A percentile compares a stretch with the other conserved stretches of the same genome.
Evolutionary conservation across 1,139 yeast genomes (phyloP).

Genomic region (Zygosaccharomyces pseudobailii): DNA sequence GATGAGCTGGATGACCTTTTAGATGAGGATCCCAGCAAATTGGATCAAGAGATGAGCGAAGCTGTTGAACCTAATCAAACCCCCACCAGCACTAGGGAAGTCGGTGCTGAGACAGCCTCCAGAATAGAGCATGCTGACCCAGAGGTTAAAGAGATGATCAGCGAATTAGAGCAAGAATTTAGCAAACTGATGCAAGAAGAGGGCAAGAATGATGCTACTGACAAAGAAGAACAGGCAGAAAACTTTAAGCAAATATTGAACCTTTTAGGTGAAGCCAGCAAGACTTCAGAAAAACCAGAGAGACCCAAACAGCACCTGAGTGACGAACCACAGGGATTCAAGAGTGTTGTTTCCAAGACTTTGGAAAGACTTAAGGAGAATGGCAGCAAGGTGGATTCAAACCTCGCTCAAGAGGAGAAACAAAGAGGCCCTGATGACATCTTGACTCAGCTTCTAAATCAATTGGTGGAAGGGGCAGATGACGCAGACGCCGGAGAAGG

Average conservation of each 20-base stretch:
- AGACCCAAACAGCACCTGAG: slow-evolving; percentile 36
- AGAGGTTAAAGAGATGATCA: slow-evolving; percentile 25
- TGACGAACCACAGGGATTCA: slow-evolving; percentile 41
- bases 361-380: slow-evolving; percentile 70
- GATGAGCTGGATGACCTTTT: slow-evolving; percentile 73
- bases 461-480: slow-evolving; percentile 34
- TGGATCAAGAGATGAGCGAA: slow-evolving; percentile 21
- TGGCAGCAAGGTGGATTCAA: slow-evolving; percentile 61
- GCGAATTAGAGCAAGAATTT: slow-evolving; percentile 28
- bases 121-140: slow-evolving; percentile 14
- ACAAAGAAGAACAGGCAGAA: slow-evolving; percentile 43
- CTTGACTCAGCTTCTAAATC: slow-evolving; percentile 48
- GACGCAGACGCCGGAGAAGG: slow-evolving; percentile 45
- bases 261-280: slow-evolving; percentile 53
- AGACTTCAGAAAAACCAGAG: slow-evolving; percentile 37
- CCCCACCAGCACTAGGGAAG: slow-evolving; percentile 1
- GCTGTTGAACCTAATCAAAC: slow-evolving; percentile 5
- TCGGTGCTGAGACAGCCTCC: slow-evolving; percentile 7
- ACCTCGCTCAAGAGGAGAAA: slow-evolving; percentile 44
- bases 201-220: slow-evolving; percentile 20
- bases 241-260: slow-evolving; percentile 48
- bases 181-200: slow-evolving; percentile 21
- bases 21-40: slow-evolving; percentile 72
- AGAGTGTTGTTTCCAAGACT: slow-evolving; percentile 75
- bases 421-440: slow-evolving; percentile 49